Evolutionary conservation across 2,329 filamentous ascomycete species (phyloP), one percentile per base, ranked within the genome.

Genomic region (Stachybotrys elegans): DNA sequence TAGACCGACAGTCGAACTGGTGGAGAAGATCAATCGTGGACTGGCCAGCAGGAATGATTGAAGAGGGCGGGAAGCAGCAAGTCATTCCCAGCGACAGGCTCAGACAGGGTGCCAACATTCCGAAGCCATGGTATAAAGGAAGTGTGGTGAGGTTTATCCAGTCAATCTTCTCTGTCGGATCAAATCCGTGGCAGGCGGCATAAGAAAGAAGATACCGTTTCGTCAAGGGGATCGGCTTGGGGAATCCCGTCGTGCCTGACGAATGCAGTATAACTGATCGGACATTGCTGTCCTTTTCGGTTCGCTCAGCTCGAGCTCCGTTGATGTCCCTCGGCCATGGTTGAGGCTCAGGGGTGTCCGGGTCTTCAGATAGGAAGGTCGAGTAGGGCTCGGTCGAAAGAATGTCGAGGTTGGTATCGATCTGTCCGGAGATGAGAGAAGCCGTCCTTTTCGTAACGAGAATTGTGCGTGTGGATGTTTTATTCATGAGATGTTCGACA

Each of bases 71-170:
- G 21, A 61, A 55, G 40, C 48, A 53, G 27, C 49, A 55, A 2
- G 52, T 48, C 48, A 59, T 56, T 2, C 61, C 59, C 5, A 60
- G 29, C 0, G 52, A 52, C 14, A 59, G 43, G 22, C 50, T 53
- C 20, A 62, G 54, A 23, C 52, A 53, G 8, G 58, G 59, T 1
- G 59, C 54, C 1, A 61, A 22, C 12, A 59, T 46, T 3, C 59
- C 59, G 43, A 62, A 62, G 1, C 57, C 58, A 40, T 64, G 61
- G 38, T 60, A 65, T 0, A 65, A 41, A 5, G 62, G 60, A 5
- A 63, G 42, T 1, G 61, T 64, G 6, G 60, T 61, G 3, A 62
- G 42, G 37, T 59, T 62, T 4, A 47, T 25, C 45, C 52, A 54
- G 35, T 46, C 43, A 9, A 43, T 35, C 3, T 48, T 39, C n/a